Evolutionary conservation across 2,329 filamentous ascomycete genomes (phyloP), one percentile per base, ranked within the genome.

Genomic region (Penicillium italicum): DNA sequence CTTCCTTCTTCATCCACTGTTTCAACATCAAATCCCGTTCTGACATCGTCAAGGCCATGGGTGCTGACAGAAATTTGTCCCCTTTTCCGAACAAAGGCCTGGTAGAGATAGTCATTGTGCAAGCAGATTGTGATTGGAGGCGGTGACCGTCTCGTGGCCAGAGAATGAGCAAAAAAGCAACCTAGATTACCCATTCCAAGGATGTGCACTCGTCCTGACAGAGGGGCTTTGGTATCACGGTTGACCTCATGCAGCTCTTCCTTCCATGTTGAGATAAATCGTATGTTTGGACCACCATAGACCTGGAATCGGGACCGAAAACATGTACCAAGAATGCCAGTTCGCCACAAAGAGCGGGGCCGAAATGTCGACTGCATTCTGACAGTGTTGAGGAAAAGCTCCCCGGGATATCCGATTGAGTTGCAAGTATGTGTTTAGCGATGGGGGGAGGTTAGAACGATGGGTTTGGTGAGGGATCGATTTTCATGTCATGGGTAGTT

Each of bases 51-150:
- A 53, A 77, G 61, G 4, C 73, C 74, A 53, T 74, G 70, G 38
- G 67, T 69, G 44, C 69, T 70, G 44, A 78, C 58, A 3, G 72
- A 63, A 40, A 79, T 52, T 18, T 64, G 66, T 46, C 65, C 65
- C 48, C 69, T 70, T 31, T 60, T 65, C 34, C 58, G 65, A 51
- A 69, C 64, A 64, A 72, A 77, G 3, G 62, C 56, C 7, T 67
- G 62, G 45, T 74, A 76, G 37, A 74, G 58, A 12, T 70, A 65
- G 34, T 72, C 71, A 34, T 78, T 80, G 66, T 91, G 88, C 34
- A 96, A 80, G n/a, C 96, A 80, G 6, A 97, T 80, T 0, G 90
- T 93, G 36, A 96, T 82, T 0, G 89, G 89, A 5, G 90, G 90
- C 3, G 82, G 80, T 20, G 82, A 74, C 8, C 79, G 77, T 9